These are phyloP conservation scores for Colletotrichum cuscutae DNA, from an alignment of 2,329 filamentous ascomycete genomes.

Conservation along the genomic window DNA sequence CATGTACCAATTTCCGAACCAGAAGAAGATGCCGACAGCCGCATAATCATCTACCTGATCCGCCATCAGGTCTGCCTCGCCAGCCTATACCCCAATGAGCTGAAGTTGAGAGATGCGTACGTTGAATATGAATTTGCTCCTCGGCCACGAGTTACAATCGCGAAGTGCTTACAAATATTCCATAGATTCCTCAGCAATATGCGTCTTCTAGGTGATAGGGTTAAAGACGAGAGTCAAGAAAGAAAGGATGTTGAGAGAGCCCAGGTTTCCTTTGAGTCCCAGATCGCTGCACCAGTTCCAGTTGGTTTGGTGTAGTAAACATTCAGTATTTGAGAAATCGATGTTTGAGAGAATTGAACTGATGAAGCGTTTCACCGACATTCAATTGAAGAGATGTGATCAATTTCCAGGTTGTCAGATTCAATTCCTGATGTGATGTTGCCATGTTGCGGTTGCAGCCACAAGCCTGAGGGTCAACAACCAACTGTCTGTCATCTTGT, in stretches of 20 bases:
- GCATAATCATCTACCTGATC: slow-evolving; percentile 42
- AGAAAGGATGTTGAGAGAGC: neutral
- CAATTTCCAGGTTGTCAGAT: too few species aligned
- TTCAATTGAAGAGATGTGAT: too few species aligned
- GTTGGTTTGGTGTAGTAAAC: too few species aligned
- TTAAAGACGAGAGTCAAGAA: neutral
- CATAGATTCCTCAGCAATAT: neutral
- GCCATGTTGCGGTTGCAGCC: neutral
- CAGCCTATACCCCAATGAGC: slow-evolving; percentile 34
- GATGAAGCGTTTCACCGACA: too few species aligned
- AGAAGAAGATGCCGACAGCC: slow-evolving; percentile 41
- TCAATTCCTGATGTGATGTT: neutral
- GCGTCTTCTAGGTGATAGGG: neutral
- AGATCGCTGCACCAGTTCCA: too few species aligned
- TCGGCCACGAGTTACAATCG: too few species aligned
- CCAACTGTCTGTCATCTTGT: neutral
- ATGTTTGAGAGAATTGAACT: too few species aligned
- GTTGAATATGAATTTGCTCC: neutral
- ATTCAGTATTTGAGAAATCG: too few species aligned
- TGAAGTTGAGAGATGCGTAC: neutral
- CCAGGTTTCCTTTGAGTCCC: neutral
- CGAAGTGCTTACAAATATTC: neutral
- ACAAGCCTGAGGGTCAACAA: neutral
- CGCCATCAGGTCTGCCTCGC: slow-evolving; percentile 40
- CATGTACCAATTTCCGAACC: slow-evolving; percentile 41